Conservation (phyloP, 2,329 filamentous ascomycete species). For the Neoarthrinium moseri region DNA sequence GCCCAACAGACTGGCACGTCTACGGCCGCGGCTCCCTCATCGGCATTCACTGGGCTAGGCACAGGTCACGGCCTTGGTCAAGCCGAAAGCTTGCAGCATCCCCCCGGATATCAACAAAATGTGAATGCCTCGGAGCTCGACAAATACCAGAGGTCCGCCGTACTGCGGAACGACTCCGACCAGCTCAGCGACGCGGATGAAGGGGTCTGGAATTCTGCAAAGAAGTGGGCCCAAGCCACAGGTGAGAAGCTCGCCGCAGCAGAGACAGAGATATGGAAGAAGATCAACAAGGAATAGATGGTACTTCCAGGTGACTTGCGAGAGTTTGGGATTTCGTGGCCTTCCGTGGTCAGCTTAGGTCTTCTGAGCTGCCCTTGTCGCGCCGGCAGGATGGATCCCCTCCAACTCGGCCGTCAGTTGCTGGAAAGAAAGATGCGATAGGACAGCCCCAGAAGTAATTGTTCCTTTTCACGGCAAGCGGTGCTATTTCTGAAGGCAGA, state of each 20-base stretch:
- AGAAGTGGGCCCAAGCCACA: constrained; percentile 56
- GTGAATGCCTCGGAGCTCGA: constrained; percentile 49
- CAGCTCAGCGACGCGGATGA: constrained; percentile 31
- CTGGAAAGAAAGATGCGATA: constrained; percentile 16
- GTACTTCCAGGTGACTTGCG: constrained; percentile 1
- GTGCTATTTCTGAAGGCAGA: background rate
- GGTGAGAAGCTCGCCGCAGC: constrained; percentile 57
- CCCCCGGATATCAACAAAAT: constrained; percentile 58
- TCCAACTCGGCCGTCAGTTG: constrained; percentile 10
- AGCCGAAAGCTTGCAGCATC: constrained; percentile 39
- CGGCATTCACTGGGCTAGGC: constrained; percentile 22
- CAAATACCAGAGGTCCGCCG: constrained; percentile 43
- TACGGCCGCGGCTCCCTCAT: constrained; percentile 31
- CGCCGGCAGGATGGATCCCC: constrained; percentile 3
- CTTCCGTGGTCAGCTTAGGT: background rate
- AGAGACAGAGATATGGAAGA: constrained; percentile 62
- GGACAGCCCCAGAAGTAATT: constrained; percentile 7
- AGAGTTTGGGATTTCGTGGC: background rate
- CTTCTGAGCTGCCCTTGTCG: background rate
- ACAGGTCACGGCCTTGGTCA: constrained; percentile 24
- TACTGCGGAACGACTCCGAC: constrained; percentile 30
- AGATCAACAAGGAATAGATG: constrained; percentile 55
- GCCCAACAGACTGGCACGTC: constrained; percentile 44
- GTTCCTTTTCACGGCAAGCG: constrained; percentile 1
- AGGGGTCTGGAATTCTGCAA: constrained; percentile 55